A percentile compares a stretch with the other conserved stretches of the same genome.
These are phyloP conservation scores for Mycena galericulata DNA, from an alignment of 768 basidiomycete genomes.

Conservation along the genomic window DNA sequence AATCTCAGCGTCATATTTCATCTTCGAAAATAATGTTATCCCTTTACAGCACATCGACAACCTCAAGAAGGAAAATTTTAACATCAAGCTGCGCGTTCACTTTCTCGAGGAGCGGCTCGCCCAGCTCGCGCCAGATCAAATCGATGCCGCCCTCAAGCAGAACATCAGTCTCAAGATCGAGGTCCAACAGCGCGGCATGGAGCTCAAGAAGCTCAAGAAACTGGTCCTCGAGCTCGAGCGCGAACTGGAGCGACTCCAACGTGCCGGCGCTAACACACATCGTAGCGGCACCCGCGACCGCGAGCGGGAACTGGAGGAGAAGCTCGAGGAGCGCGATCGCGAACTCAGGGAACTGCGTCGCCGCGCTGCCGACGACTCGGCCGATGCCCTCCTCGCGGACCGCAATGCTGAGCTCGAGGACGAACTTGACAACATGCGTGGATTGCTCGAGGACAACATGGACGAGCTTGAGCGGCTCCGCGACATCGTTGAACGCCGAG, in stretches of 20 bases:
- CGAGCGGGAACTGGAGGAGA: conserved; percentile 82
- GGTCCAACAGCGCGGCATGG: conserved; percentile 88
- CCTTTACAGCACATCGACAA: conserved; percentile 86
- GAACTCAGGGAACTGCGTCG: conserved; percentile 77
- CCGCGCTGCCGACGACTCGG: conserved; percentile 50
- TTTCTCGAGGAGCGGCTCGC: conserved; percentile 95
- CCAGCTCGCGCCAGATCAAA: conserved; percentile 90
- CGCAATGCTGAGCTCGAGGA: conserved; percentile 79
- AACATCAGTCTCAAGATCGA: conserved; percentile 95
- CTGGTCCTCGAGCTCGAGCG: conserved; percentile 86
- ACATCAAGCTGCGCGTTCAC: conserved; percentile 94
- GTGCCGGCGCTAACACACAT: conserved; percentile 54
- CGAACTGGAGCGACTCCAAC: conserved; percentile 79
- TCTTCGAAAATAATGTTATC: conserved; percentile 4
- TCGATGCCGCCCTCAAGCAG: conserved; percentile 91
- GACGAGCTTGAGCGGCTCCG: conserved; percentile 84
- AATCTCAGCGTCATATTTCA: conserved; percentile 36
- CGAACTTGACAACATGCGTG: conserved; percentile 76
- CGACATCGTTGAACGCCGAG: conserved; percentile 72
- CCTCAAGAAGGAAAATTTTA: conserved; percentile 97
- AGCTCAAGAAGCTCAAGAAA: conserved; percentile 93
- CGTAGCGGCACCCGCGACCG: conserved; percentile 56
- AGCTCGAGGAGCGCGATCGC: conserved; percentile 77
- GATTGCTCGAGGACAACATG: conserved; percentile 82
- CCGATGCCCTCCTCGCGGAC: conserved; percentile 66